A percentile compares a stretch with the other conserved stretches of the same genome.
Evolutionary conservation across 768 basidiomycete genomes (phyloP).

Genomic region (Hypholoma sublateritium): DNA sequence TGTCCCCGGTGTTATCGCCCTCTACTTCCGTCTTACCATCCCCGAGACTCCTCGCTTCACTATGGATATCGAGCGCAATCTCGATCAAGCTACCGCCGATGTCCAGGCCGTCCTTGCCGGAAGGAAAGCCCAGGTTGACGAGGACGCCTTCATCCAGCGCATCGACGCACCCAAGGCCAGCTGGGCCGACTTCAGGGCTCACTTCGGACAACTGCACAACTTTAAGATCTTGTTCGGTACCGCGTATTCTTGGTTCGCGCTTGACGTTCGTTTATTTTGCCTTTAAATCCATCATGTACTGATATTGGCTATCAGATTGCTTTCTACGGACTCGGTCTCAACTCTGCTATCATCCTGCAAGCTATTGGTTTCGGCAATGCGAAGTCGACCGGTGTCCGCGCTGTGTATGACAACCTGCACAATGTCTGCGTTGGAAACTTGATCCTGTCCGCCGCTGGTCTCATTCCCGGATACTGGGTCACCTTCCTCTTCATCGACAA

Average conservation of each 20-base stretch:
- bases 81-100: slow-evolving; percentile 72
- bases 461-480: slow-evolving; percentile 82
- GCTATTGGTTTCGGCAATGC: slow-evolving; percentile 73
- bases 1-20: slow-evolving; percentile 75
- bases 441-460: slow-evolving; percentile 72
- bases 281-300: background rate
- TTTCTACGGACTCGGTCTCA: slow-evolving; percentile 87
- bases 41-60: slow-evolving; percentile 90
- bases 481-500: slow-evolving; percentile 64
- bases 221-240: slow-evolving; percentile 77
- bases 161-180: slow-evolving; percentile 69
- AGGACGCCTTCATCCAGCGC: slow-evolving; percentile 58
- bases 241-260: slow-evolving; percentile 86
- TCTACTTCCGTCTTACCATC: slow-evolving; percentile 92
- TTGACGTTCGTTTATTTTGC: slow-evolving; percentile 55
- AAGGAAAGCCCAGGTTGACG: slow-evolving; percentile 46
- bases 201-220: slow-evolving; percentile 79
- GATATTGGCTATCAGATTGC: slow-evolving; percentile 53
- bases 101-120: slow-evolving; percentile 65
- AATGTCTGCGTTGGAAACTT: slow-evolving; percentile 76
- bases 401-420: slow-evolving; percentile 55
- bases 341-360: slow-evolving; percentile 72
- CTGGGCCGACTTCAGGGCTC: slow-evolving; percentile 60
- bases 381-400: slow-evolving; percentile 26
- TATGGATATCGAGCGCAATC: slow-evolving; percentile 89